Percentiles rank a stretch among this genome's conserved stretches.
Conservation (phyloP, 1,139 yeast species). For the Lodderomyces parapsilosis region DNA sequence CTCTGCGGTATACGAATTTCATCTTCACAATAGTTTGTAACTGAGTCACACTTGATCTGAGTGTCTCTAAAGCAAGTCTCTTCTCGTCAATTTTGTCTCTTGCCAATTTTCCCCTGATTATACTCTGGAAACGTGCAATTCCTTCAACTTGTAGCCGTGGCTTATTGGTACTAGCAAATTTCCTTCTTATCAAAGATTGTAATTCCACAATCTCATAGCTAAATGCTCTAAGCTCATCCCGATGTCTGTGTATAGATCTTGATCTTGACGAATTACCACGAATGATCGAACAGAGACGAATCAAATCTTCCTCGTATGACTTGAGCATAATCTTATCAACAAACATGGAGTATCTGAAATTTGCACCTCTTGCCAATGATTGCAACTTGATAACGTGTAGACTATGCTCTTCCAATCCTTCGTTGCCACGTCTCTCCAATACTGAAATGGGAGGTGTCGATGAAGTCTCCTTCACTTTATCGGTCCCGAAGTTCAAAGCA, state of each 20-base stretch:
- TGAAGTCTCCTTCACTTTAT: not conserved
- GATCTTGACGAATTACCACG: slow-evolving; percentile 40
- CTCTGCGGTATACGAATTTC: slow-evolving; percentile 22
- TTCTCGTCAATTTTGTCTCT: slow-evolving; percentile 15
- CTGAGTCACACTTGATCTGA: slow-evolving; percentile 14
- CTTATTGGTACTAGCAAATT: slow-evolving; percentile 17
- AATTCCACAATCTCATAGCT: slow-evolving; percentile 29
- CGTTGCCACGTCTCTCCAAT: not conserved
- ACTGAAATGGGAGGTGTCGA: not conserved
- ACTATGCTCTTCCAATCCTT: not conserved
- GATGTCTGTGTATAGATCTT: slow-evolving; percentile 38
- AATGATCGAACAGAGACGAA: slow-evolving; percentile 32
- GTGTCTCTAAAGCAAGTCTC: slow-evolving; percentile 12
- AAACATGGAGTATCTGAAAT: slow-evolving; percentile 59
- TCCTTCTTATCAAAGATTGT: slow-evolving; percentile 38
- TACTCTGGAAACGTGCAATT: slow-evolving; percentile 24
- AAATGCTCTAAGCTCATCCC: slow-evolving; percentile 32
- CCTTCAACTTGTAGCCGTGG: slow-evolving; percentile 15
- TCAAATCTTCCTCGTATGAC: slow-evolving; percentile 50
- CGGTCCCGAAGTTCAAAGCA: not conserved
- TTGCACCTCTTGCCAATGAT: slow-evolving; percentile 64
- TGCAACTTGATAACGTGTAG: slow-evolving; percentile 47
- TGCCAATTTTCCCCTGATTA: slow-evolving; percentile 26
- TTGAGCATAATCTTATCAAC: slow-evolving; percentile 59
- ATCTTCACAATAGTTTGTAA: slow-evolving; percentile 34